A percentile compares a stretch with the other conserved stretches of the same genome.
phyloP scores from a whole-genome alignment of 192 early-diverging fungal genomes.

The Umbelopsis ramanniana region DNA sequence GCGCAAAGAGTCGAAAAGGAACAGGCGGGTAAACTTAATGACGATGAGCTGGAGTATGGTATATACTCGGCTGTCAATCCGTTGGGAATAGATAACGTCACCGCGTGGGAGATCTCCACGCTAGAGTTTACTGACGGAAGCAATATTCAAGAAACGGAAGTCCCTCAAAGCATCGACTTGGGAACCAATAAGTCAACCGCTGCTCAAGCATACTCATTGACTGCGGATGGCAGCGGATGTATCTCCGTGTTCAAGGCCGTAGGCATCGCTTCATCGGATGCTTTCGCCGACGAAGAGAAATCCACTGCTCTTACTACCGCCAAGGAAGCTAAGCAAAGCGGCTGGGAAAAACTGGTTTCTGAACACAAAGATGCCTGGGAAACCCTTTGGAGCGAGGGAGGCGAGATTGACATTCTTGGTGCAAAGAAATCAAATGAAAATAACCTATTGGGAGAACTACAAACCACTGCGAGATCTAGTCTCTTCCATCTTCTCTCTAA shows the following conservation, averaged over 20 bases:
- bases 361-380: conserved; percentile 41
- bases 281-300: conserved; percentile 29
- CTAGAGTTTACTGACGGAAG: conserved; percentile 14
- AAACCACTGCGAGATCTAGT: conserved; percentile 33
- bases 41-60: conserved; percentile 24
- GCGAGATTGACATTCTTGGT: conserved; percentile 37
- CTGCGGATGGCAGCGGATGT: not conserved
- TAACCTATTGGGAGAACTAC: conserved; percentile 30
- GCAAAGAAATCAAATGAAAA: conserved; percentile 26
- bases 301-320: conserved; percentile 32
- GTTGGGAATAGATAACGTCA: conserved; percentile 31
- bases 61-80: conserved; percentile 40
- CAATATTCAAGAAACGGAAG: conserved; percentile 20
- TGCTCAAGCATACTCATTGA: conserved; percentile 35
- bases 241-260: conserved; percentile 37
- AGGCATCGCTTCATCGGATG: conserved; percentile 42
- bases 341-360: conserved; percentile 32
- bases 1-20: conserved; percentile 39
- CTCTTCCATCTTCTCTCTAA: conserved; percentile 38
- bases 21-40: conserved; percentile 29
- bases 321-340: conserved; percentile 27
- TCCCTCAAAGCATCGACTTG: conserved; percentile 35
- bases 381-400: conserved; percentile 34
- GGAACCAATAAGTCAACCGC: conserved; percentile 28
- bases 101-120: conserved; percentile 43